Percentiles rank a stretch among this genome's conserved stretches.
phyloP scores from a whole-genome alignment of 768 basidiomycete species.

The Pisolithus microcarpus region DNA sequence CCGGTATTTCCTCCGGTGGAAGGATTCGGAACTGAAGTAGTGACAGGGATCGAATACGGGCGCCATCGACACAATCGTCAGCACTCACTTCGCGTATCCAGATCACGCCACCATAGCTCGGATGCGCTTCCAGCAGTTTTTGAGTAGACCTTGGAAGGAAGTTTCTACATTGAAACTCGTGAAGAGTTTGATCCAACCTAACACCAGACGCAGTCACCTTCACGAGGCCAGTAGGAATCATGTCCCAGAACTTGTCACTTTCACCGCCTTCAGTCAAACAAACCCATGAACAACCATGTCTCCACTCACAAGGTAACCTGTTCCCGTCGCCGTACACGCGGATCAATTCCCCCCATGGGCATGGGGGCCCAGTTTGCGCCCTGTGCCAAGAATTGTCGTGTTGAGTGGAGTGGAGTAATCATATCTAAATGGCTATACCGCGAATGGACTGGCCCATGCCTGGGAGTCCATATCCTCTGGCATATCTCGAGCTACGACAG shows the following conservation, averaged over 20 bases:
- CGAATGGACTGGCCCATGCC: conserved; percentile 46
- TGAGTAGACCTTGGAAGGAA: conserved; percentile 32
- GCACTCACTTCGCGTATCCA: conserved; percentile 34
- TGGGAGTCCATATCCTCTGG: conserved; percentile 33
- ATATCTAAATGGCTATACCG: conserved; percentile 26
- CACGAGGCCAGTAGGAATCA: conserved; percentile 38
- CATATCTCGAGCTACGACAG: conserved; percentile 32
- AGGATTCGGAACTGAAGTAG: conserved; percentile 27
- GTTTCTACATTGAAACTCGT: conserved; percentile 20
- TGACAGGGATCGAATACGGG: neutral
- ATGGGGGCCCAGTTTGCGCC: conserved; percentile 44
- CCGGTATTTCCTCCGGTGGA: conserved; percentile 28
- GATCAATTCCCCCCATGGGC: conserved; percentile 29
- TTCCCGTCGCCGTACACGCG: conserved; percentile 33
- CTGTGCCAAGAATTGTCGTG: conserved; percentile 16
- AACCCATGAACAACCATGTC: neutral
- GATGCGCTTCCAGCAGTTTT: conserved; percentile 12
- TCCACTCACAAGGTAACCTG: conserved; percentile 33
- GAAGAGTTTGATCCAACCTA: neutral
- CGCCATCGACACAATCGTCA: neutral
- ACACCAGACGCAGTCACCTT: conserved; percentile 21
- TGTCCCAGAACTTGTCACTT: conserved; percentile 42
- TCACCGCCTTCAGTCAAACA: conserved; percentile 4
- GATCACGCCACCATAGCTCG: conserved; percentile 32
- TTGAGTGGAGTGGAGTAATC: neutral